Evolutionary conservation across 2,329 filamentous ascomycete genomes (phyloP).

Genomic region (Shiraia sp.): DNA sequence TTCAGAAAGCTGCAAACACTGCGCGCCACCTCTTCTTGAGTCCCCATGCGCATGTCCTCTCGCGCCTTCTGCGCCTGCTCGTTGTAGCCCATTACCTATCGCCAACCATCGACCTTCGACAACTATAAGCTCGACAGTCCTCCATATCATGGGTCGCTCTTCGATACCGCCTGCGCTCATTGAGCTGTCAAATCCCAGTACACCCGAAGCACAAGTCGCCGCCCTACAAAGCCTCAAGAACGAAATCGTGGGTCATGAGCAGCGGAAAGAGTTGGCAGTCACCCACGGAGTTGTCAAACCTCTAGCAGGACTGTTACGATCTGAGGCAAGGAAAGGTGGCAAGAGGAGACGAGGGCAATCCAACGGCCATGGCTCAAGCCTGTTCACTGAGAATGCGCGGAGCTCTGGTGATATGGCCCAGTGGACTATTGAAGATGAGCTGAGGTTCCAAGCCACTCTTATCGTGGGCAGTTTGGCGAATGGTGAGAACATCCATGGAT

Average conservation of each 20-base stretch:
- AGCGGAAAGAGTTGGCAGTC: slow-evolving; percentile 82
- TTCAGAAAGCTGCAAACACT: not conserved
- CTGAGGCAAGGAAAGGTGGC: slow-evolving; percentile 49
- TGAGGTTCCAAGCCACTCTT: slow-evolving; percentile 77
- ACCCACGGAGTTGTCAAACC: slow-evolving; percentile 68
- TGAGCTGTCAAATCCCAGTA: slow-evolving; percentile 45
- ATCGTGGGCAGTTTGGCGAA: slow-evolving; percentile 84
- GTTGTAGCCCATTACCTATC: slow-evolving; percentile 9
- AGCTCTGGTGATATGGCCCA: slow-evolving; percentile 14
- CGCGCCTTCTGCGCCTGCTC: slow-evolving; percentile 8
- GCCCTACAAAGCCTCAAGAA: slow-evolving; percentile 80
- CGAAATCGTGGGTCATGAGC: slow-evolving; percentile 82
- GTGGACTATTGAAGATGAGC: slow-evolving; percentile 66
- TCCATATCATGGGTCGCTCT: slow-evolving; percentile 39
- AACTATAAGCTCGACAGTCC: slow-evolving; percentile 6
- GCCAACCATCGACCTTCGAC: slow-evolving; percentile 3
- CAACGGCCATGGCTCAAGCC: slow-evolving; percentile 13
- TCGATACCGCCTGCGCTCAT: slow-evolving; percentile 40
- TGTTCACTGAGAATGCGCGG: slow-evolving; percentile 9
- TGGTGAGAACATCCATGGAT: slow-evolving; percentile 57
- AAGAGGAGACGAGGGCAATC: slow-evolving; percentile 52
- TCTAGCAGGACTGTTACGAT: slow-evolving; percentile 58
- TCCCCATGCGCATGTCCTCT: slow-evolving; percentile 7
- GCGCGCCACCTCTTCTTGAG: slow-evolving; percentile 1
- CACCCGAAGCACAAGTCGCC: slow-evolving; percentile 48